Base-by-base conservation (phyloP, 2,329 filamentous ascomycete species). In the Trichoderma cornu-damae region DNA sequence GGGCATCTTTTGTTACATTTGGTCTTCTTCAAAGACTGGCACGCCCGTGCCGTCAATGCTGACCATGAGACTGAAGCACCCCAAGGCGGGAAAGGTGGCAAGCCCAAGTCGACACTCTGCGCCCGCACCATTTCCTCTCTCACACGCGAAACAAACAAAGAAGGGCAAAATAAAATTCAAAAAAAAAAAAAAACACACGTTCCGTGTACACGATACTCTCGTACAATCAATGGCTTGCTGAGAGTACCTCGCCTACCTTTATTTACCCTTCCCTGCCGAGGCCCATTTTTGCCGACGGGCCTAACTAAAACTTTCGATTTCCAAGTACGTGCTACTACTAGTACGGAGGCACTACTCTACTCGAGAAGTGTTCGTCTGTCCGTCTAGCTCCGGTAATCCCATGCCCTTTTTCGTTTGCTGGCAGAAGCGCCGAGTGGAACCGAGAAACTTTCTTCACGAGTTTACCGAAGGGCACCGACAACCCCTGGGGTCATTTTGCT, bases 301-400 rank as follows among this genome's bases (percentile, higher is more conserved):
- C 42, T 55, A 55, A n/a, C n/a, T n/a, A n/a, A n/a, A 55, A 47
- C 51, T 55, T n/a, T 42, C 51, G 51, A 55, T 54, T 54, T 54
- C 50, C 20, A 44, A 7, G 32, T 52, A n/a, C n/a, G n/a, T n/a
- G n/a, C n/a, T n/a, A n/a, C n/a, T n/a, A n/a, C n/a, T n/a, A n/a
- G n/a, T n/a, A n/a, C n/a, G n/a, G n/a, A n/a, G n/a, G n/a, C n/a
- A n/a, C n/a, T n/a, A n/a, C n/a, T n/a, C n/a, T n/a, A n/a, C n/a
- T n/a, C n/a, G n/a, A n/a, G n/a, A n/a, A n/a, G n/a, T n/a, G 38
- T 46, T 54, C 40, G 40, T 30, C 40, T 38, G 28, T 47, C 20
- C 51, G 35, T 47, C 40, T 55, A 55, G 51, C 51, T 55, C 42
- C 51, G 51, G 51, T 42, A 55, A n/a, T n/a, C 30, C 51, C 51